These are phyloP conservation scores for Penicillium ochrochloron DNA, from an alignment of 495 filamentous ascomycete species.

Conservation along the genomic window DNA sequence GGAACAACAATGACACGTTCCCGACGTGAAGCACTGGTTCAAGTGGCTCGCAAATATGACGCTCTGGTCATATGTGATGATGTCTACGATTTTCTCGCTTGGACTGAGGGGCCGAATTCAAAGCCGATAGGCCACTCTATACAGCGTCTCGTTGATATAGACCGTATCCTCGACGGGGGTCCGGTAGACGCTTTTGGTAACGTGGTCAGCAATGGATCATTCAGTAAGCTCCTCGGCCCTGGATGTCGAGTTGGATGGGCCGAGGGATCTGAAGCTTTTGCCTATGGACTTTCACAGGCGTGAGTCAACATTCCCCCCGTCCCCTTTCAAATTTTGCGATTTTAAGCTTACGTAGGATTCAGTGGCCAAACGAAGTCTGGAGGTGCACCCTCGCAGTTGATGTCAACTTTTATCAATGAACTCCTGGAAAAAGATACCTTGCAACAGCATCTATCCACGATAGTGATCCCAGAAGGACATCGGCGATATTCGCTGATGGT, in stretches of 20 bases:
- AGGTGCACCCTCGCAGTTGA: conserved; percentile 70
- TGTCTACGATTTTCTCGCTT: conserved; percentile 77
- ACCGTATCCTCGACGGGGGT: conserved; percentile 50
- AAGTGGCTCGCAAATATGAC: conserved; percentile 63
- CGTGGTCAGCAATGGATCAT: conserved; percentile 70
- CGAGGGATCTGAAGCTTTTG: conserved; percentile 62
- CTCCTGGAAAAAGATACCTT: conserved; percentile 53
- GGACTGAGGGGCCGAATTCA: conserved; percentile 37
- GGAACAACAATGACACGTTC: conserved; percentile 62
- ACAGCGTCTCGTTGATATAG: conserved; percentile 69
- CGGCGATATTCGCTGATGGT: conserved; percentile 53
- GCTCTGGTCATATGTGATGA: conserved; percentile 73
- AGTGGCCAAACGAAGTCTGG: conserved; percentile 67
- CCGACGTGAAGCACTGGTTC: conserved; percentile 57
- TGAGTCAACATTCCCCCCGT: too few relatives aligned
- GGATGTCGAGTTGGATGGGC: conserved; percentile 74
- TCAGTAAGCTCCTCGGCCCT: conserved; percentile 71
- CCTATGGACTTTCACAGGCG: conserved; percentile 58
- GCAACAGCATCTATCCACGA: conserved; percentile 49
- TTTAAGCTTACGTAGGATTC: conserved; percentile 4
- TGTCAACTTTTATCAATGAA: conserved; percentile 63
- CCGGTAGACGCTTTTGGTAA: conserved; percentile 62
- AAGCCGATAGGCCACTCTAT: neutral
- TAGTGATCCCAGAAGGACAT: conserved; percentile 51
- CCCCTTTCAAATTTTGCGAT: too few relatives aligned